Conservation (phyloP, 257 asterid species). For the Catharanthus roseus region DNA sequence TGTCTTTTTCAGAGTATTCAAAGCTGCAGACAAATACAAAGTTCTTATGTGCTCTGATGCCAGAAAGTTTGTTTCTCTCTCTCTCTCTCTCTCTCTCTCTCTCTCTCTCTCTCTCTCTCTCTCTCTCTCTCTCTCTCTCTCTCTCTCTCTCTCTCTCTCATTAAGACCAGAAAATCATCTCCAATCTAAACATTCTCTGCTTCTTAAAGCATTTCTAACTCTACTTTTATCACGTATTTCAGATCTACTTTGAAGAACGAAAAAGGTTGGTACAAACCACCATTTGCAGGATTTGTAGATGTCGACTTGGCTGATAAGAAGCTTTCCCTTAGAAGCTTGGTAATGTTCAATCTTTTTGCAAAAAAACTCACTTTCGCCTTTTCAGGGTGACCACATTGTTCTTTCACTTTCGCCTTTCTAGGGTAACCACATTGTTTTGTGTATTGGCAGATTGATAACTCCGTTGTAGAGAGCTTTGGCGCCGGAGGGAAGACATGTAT, state of each 20-base stretch:
- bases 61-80: conserved; percentile 28
- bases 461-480: conserved; percentile 47
- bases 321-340: conserved; percentile 64
- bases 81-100: neutral
- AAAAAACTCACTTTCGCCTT: neutral
- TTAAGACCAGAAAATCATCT: neutral
- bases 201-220: no score
- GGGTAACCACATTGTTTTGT: neutral
- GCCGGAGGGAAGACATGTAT: conserved; percentile 41
- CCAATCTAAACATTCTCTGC: no score
- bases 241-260: conserved; percentile 30
- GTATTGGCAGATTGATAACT: conserved; percentile 37
- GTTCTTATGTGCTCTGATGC: conserved; percentile 75
- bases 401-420: neutral
- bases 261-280: conserved; percentile 37
- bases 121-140: no score
- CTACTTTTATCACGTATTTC: no score
- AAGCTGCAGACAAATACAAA: conserved; percentile 31
- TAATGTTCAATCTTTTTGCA: conserved; percentile 13
- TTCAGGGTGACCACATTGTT: no score
- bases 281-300: conserved; percentile 59
- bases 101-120: no score
- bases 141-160: no score
- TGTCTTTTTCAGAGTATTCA: conserved; percentile 63
- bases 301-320: conserved; percentile 48